Conservation (phyloP, 2,329 filamentous ascomycete genomes). For the Xylariaceae sp. region DNA sequence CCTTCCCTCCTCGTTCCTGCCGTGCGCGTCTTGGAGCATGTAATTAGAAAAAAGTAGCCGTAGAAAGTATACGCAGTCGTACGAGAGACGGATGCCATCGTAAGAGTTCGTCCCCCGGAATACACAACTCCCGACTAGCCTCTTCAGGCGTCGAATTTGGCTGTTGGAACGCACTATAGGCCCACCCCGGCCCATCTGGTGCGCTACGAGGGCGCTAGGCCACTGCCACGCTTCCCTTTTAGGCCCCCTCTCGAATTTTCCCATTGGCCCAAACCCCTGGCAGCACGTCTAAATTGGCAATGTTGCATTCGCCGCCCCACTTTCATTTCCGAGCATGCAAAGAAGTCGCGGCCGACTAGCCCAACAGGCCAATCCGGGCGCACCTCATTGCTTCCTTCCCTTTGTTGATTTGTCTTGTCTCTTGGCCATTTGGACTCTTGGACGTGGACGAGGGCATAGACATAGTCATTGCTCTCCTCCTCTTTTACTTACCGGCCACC, state of each 20-base stretch:
- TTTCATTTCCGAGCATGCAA: constrained; percentile 16
- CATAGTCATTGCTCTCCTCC: background rate
- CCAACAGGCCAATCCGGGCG: no score
- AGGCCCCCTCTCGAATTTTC: background rate
- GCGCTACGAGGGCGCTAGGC: background rate
- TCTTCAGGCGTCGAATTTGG: no score
- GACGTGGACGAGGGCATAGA: background rate
- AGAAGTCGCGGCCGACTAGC: background rate
- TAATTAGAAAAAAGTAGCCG: background rate
- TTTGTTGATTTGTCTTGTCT: constrained; percentile 10
- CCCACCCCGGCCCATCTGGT: background rate
- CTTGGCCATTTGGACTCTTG: background rate
- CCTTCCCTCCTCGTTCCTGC: background rate
- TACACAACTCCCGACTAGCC: background rate
- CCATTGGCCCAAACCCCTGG: constrained; percentile 18
- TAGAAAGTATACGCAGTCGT: background rate
- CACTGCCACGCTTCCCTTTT: constrained; percentile 14
- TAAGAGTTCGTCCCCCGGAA: background rate
- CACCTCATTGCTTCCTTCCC: background rate
- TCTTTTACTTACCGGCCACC: constrained; percentile 9
- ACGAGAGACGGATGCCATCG: background rate
- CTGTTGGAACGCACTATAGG: no score
- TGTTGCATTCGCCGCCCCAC: constrained; percentile 10
- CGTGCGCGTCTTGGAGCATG: background rate
- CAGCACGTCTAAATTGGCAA: constrained; percentile 14